Evolutionary conservation across 768 basidiomycete genomes (phyloP), one percentile per base, ranked within the genome.

Genomic region (Pisolithus marmoratus): DNA sequence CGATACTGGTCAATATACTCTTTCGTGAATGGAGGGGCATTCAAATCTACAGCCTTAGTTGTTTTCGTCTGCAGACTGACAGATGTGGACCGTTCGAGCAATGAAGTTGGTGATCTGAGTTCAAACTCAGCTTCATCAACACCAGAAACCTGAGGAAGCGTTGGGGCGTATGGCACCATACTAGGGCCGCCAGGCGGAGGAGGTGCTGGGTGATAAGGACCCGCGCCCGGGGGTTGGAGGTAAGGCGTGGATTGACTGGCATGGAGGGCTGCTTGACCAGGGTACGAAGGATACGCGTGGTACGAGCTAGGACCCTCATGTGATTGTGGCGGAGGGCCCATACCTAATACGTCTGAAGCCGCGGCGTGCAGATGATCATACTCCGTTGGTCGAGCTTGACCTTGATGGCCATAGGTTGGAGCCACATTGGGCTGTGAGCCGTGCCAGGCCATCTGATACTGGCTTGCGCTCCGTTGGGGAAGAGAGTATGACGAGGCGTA

Each of bases 1-100:
- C 96, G 90, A 71, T 99, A 99, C 65, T 96, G 87, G 64, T 99
- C 96, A 59, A 99, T 94, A 64, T 94, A 96, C 60, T 94, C 87
- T 65, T 93, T 94, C 17, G 93, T 96, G 67, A 84, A 94, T 2
- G 94, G 94, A 22, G 90, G 90, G 0, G 87, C 79, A 37, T 75
- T 81, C 52, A 92, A 73, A 65, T 93, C 90, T 42, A 92, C 81
- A 2, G 90, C 90, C 66, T 90, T 91, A 53, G 79, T 83, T 69
- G 85, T 87, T 49, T 77, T 73, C 5, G 82, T 79, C n/a, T 78
- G 76, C 19, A 76, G 76, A 31, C 72, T 63, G 19, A 84, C 78
- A 3, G 83, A 82, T 22, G 76, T 72, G 2, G 80, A 75, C 22
- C 85, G 82, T 38, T 79, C 70, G 34, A 86, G 71, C 27, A 59